Evolutionary conservation across 805 yeast genomes (phyloP).

Genomic region (Saturnispora gosingensis): DNA sequence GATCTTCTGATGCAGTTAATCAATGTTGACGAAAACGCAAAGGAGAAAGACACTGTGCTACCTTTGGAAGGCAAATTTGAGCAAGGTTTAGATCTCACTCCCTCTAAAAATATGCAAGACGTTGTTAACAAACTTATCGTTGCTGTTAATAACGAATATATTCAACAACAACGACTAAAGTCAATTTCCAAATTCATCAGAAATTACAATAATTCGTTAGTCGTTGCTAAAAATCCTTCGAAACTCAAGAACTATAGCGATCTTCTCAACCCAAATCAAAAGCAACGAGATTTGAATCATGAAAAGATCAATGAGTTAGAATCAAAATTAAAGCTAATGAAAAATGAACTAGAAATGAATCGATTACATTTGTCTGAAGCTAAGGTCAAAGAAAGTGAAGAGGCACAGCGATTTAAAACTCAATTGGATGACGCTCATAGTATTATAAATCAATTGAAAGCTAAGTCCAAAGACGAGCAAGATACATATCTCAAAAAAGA

Average conservation of each 20-base stretch:
- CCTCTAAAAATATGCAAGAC: slow-evolving; percentile 45
- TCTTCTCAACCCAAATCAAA: background rate
- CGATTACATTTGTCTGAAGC: background rate
- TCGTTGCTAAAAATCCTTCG: slow-evolving; percentile 1
- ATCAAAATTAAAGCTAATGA: background rate
- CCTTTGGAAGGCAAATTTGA: slow-evolving; percentile 7
- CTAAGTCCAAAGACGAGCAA: background rate
- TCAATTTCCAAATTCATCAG: slow-evolving; percentile 47
- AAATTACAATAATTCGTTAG: slow-evolving; percentile 32
- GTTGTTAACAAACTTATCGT: slow-evolving; percentile 46
- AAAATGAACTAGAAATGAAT: background rate
- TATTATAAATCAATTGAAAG: background rate
- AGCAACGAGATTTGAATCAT: background rate
- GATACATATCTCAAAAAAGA: background rate
- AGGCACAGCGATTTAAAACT: background rate
- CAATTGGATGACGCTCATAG: background rate
- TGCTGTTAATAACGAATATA: slow-evolving; percentile 47
- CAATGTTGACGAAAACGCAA: slow-evolving; percentile 25
- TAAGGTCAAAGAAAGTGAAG: background rate
- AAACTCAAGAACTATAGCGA: background rate
- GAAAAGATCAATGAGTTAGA: slow-evolving; percentile 4
- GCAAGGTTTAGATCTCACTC: slow-evolving; percentile 46
- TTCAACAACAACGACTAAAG: slow-evolving; percentile 46
- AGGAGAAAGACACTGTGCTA: slow-evolving; percentile 5
- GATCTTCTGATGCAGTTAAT: slow-evolving; percentile 6